phyloP scores from a whole-genome alignment of 148 eudicot genomes.

The Polygonum aviculare region DNA sequence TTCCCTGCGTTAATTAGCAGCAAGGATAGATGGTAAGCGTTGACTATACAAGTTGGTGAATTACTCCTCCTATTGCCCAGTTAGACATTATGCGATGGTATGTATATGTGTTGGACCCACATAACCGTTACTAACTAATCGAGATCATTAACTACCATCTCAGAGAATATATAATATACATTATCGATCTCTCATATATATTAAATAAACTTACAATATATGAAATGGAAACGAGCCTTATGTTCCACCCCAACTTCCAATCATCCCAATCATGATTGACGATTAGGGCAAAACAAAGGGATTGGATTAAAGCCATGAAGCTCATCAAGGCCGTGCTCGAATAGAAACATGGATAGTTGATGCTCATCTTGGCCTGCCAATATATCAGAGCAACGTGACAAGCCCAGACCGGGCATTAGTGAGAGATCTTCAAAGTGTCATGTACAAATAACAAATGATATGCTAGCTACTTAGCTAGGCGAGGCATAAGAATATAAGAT shows the following conservation, averaged over 20 bases:
- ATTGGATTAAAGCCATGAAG: constrained; percentile 40
- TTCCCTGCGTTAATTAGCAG: constrained; percentile 17
- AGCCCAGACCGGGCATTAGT: constrained; percentile 10
- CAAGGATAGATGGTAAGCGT: no score
- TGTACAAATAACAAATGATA: neutral
- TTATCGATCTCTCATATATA: neutral
- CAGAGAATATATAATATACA: neutral
- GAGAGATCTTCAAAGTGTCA: neutral
- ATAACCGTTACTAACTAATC: no score
- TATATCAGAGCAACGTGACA: constrained; percentile 18
- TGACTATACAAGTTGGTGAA: no score
- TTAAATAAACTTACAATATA: constrained; percentile 41
- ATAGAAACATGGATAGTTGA: constrained; percentile 41
- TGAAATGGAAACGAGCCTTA: constrained; percentile 41
- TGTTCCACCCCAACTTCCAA: constrained; percentile 73
- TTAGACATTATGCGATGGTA: no score
- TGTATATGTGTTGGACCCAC: neutral
- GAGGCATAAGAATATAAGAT: no score
- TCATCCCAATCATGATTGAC: constrained; percentile 40
- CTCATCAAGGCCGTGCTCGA: constrained; percentile 51
- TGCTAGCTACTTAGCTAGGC: neutral
- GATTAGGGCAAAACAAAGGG: constrained; percentile 29
- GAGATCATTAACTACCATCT: neutral
- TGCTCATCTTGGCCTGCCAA: constrained; percentile 43
- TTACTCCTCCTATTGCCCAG: no score